phyloP scores from a whole-genome alignment of 495 filamentous ascomycete genomes.

The Neurospora intermedia region DNA sequence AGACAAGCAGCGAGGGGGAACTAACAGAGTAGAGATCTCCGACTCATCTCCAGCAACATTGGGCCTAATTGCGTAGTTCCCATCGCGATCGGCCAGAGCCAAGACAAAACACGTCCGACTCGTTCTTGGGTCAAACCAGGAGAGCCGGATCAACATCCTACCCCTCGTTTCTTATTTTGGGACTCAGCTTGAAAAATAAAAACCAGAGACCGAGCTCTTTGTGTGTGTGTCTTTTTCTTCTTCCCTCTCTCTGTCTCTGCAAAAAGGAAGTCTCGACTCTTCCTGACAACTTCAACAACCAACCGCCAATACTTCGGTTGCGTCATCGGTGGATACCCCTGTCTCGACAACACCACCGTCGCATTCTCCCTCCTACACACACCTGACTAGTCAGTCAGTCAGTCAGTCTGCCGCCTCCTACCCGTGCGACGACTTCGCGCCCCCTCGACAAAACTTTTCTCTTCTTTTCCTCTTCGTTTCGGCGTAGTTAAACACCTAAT shows the following conservation, averaged over 20 bases:
- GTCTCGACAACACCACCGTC: neutral
- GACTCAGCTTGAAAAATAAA: neutral
- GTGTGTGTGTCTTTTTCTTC: neutral
- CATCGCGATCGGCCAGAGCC: neutral
- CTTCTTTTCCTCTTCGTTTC: neutral
- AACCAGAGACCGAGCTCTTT: neutral
- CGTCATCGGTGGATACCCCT: conserved; percentile 20
- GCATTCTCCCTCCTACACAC: neutral
- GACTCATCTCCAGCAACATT: neutral
- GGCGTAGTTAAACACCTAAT: neutral
- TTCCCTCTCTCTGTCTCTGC: neutral
- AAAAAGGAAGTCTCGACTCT: neutral
- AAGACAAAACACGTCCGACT: neutral
- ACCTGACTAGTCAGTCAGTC: too few relatives aligned
- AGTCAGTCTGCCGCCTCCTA: neutral
- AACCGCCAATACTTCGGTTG: conserved; percentile 6
- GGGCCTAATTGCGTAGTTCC: neutral
- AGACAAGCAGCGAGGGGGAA: neutral
- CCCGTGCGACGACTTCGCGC: neutral
- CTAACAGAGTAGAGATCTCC: neutral
- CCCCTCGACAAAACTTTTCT: neutral
- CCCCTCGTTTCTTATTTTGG: neutral
- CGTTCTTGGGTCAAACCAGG: neutral
- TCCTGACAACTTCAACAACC: neutral
- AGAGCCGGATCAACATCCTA: neutral